A percentile compares a stretch with the other conserved stretches of the same genome.
phyloP scores from a whole-genome alignment of 2,329 filamentous ascomycete genomes.

The Epicoccum sorghinum region DNA sequence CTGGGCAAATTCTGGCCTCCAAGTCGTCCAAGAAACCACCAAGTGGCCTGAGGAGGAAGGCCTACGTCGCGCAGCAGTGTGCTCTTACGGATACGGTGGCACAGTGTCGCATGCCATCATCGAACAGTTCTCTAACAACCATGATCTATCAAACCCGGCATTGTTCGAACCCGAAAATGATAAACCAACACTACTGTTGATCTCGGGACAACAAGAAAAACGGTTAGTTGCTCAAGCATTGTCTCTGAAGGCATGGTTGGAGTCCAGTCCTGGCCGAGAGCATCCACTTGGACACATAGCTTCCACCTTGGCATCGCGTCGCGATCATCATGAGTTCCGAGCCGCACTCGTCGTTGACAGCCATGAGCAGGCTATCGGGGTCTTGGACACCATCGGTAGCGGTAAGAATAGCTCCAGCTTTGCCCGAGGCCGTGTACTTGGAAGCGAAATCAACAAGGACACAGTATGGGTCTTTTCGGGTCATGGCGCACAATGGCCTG shows the following conservation, averaged over 20 bases:
- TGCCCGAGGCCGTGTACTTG: slow-evolving; percentile 5
- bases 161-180: slow-evolving; percentile 2
- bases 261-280: slow-evolving; percentile 3
- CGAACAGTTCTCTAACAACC: slow-evolving; percentile 8
- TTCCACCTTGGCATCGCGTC: slow-evolving; percentile 17
- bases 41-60: slow-evolving; percentile 18
- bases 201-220: slow-evolving; percentile 10
- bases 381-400: slow-evolving; percentile 1
- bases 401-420: slow-evolving; percentile 1
- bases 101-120: slow-evolving; percentile 20
- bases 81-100: slow-evolving; percentile 28
- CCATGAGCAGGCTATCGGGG: slow-evolving; percentile 8
- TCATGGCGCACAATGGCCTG: slow-evolving; percentile 38
- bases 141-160: neutral
- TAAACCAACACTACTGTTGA: slow-evolving; percentile 1
- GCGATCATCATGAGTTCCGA: slow-evolving; percentile 13
- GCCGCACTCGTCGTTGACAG: slow-evolving; percentile 10
- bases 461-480: slow-evolving; percentile 39
- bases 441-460: slow-evolving; percentile 6
- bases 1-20: slow-evolving; percentile 10
- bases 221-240: slow-evolving; percentile 7
- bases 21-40: slow-evolving; percentile 21
- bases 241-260: slow-evolving; percentile 9
- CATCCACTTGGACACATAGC: slow-evolving; percentile 16
- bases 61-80: slow-evolving; percentile 18